Evolutionary conservation across 177 flowering plant genomes (phyloP).

Genomic region (Vitis hybrid): DNA sequence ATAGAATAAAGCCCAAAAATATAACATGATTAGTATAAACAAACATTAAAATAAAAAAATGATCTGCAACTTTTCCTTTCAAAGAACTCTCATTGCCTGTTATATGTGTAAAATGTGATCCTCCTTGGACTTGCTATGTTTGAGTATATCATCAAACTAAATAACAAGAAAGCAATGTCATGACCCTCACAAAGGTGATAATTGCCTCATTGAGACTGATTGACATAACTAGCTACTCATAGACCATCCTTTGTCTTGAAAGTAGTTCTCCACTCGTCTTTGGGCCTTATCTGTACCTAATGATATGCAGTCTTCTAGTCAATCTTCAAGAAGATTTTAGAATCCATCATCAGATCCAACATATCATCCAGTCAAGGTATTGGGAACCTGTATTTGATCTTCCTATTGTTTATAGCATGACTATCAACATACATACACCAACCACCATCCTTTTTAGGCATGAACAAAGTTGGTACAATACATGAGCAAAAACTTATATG

Average conservation of each 20-base stretch:
- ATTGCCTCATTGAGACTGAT: background rate
- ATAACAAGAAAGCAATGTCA: background rate
- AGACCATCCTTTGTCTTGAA: slow-evolving; percentile 1
- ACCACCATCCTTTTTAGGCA: slow-evolving; percentile 1
- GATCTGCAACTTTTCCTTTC: too few species aligned
- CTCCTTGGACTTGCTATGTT: too few species aligned
- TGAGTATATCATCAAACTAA: background rate
- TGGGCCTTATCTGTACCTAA: background rate
- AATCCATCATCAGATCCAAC: background rate
- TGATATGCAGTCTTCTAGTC: background rate
- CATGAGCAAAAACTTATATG: background rate
- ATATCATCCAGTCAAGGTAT: background rate
- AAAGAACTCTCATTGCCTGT: too few species aligned
- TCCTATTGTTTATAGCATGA: background rate
- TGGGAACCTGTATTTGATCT: background rate
- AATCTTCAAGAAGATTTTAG: background rate
- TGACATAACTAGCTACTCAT: background rate
- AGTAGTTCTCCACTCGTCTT: background rate
- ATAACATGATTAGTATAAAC: too few species aligned
- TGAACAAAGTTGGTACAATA: background rate
- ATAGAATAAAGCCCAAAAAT: too few species aligned
- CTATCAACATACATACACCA: slow-evolving; percentile 1
- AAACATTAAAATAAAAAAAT: too few species aligned
- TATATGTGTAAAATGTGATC: too few species aligned
- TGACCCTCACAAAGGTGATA: background rate